A percentile compares a stretch with the other conserved stretches of the same genome.
Conservation (phyloP, 2,329 filamentous ascomycete species). For the Zymoseptoria tritici region DNA sequence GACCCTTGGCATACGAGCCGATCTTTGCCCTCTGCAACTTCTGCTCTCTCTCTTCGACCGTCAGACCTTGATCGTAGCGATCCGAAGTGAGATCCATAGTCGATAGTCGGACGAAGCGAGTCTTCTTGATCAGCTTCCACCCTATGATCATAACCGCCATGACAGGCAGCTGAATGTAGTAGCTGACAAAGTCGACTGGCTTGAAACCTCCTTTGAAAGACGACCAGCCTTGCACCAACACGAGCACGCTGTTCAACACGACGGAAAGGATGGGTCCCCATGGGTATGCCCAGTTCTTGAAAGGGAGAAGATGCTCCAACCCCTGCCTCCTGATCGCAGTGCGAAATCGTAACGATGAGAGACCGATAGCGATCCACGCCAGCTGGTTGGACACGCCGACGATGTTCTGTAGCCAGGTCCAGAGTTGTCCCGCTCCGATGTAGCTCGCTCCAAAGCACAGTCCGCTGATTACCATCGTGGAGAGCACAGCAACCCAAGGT, state of each 20-base stretch:
- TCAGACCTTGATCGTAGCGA: constrained; percentile 13
- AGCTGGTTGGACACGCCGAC: constrained; percentile 62
- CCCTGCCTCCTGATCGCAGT: constrained; percentile 49
- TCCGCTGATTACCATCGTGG: constrained; percentile 35
- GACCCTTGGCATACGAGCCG: constrained; percentile 6
- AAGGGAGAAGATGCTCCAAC: constrained; percentile 55
- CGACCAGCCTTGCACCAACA: constrained; percentile 57
- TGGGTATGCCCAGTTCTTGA: constrained; percentile 61
- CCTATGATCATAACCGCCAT: constrained; percentile 49
- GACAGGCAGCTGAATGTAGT: constrained; percentile 54
- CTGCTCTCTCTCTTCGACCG: constrained; percentile 12
- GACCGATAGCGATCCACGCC: constrained; percentile 57
- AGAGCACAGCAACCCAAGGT: constrained; percentile 44
- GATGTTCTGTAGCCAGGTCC: constrained; percentile 61
- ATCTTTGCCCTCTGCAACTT: constrained; percentile 11
- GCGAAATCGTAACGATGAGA: constrained; percentile 60
- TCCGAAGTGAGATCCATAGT: constrained; percentile 43
- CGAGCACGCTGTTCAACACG: constrained; percentile 51
- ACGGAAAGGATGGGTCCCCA: constrained; percentile 52
- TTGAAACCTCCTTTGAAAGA: constrained; percentile 55
- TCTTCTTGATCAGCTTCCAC: constrained; percentile 49
- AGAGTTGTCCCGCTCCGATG: constrained; percentile 56
- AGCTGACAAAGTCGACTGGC: constrained; percentile 53
- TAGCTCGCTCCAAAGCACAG: constrained; percentile 58
- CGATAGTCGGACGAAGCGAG: constrained; percentile 37